A percentile compares a stretch with the other conserved stretches of the same genome.
Conservation (phyloP, 2,329 filamentous ascomycete genomes). For the Akanthomyces muscarius region DNA sequence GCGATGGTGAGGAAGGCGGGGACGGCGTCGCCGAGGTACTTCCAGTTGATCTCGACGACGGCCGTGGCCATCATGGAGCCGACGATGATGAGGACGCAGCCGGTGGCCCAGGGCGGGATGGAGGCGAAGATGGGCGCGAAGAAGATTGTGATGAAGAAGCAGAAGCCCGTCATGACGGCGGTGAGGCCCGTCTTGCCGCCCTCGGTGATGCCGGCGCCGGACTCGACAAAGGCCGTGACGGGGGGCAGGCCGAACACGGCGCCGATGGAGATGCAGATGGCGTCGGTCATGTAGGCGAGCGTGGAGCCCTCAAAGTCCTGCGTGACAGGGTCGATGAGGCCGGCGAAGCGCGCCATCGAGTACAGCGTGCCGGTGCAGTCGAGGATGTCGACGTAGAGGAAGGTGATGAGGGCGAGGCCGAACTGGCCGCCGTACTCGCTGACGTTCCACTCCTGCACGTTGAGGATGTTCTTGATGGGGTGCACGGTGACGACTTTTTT, state of each 20-base stretch:
- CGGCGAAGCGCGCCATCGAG: conserved; percentile 81
- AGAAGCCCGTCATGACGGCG: conserved; percentile 70
- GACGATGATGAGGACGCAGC: conserved; percentile 81
- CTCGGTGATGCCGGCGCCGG: conserved; percentile 85
- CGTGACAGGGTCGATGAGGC: conserved; percentile 71
- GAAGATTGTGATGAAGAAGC: conserved; percentile 84
- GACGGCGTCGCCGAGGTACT: conserved; percentile 76
- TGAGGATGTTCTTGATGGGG: conserved; percentile 64
- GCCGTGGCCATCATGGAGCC: conserved; percentile 82
- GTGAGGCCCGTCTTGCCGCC: conserved; percentile 84
- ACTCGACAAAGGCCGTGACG: conserved; percentile 83
- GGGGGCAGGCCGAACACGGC: conserved; percentile 73
- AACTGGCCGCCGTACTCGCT: conserved; percentile 68
- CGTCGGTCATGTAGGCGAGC: conserved; percentile 79
- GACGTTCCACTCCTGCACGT: conserved; percentile 71
- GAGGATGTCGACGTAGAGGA: conserved; percentile 86
- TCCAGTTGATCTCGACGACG: conserved; percentile 83
- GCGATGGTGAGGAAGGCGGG: conserved; percentile 81
- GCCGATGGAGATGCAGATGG: conserved; percentile 72
- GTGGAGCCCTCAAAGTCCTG: conserved; percentile 86
- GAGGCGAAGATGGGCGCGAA: conserved; percentile 89
- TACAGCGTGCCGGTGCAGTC: conserved; percentile 84
- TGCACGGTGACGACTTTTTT: conserved; percentile 84
- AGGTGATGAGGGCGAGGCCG: conserved; percentile 78
- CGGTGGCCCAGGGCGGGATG: conserved; percentile 85